phyloP scores from a whole-genome alignment of 2,329 filamentous ascomycete species.

The Fusarium cicatricum region DNA sequence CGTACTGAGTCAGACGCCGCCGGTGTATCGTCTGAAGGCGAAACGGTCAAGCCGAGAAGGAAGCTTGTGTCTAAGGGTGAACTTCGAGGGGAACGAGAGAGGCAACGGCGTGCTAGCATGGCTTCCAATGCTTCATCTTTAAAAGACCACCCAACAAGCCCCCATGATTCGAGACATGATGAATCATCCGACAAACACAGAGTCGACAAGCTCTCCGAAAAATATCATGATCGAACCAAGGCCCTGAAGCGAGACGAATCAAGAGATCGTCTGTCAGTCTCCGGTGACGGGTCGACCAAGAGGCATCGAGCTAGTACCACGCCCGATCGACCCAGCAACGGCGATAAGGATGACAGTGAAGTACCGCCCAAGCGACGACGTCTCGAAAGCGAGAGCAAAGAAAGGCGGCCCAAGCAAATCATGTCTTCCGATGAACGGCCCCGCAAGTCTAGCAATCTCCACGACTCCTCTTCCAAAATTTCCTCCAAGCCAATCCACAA shows the following conservation, averaged over 20 bases:
- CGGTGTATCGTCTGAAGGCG: slow-evolving; percentile 63
- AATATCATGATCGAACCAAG: slow-evolving; percentile 67
- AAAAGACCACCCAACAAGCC: slow-evolving; percentile 61
- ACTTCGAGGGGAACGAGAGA: slow-evolving; percentile 65
- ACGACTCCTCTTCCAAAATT: slow-evolving; percentile 50
- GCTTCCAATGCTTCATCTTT: slow-evolving; percentile 62
- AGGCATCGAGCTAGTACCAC: slow-evolving; percentile 67
- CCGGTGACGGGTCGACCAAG: slow-evolving; percentile 63
- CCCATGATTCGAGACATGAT: slow-evolving; percentile 58
- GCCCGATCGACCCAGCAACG: slow-evolving; percentile 60
- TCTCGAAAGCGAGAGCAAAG: slow-evolving; percentile 62
- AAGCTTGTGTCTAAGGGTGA: slow-evolving; percentile 72
- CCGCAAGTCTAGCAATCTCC: slow-evolving; percentile 53
- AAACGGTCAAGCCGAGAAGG: slow-evolving; percentile 65
- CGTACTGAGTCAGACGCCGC: slow-evolving; percentile 63
- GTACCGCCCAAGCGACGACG: slow-evolving; percentile 64
- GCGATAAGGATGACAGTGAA: slow-evolving; percentile 62
- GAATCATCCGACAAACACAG: slow-evolving; percentile 58
- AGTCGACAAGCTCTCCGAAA: slow-evolving; percentile 55
- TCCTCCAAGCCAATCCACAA: slow-evolving; percentile 47
- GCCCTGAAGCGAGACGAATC: slow-evolving; percentile 69
- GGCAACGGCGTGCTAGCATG: slow-evolving; percentile 66
- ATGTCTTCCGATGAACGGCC: slow-evolving; percentile 57
- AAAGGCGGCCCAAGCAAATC: slow-evolving; percentile 56
- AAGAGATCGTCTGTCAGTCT: slow-evolving; percentile 60